Conservation (phyloP, 2,329 filamentous ascomycete genomes). For the Colletotrichum graminicola region DNA sequence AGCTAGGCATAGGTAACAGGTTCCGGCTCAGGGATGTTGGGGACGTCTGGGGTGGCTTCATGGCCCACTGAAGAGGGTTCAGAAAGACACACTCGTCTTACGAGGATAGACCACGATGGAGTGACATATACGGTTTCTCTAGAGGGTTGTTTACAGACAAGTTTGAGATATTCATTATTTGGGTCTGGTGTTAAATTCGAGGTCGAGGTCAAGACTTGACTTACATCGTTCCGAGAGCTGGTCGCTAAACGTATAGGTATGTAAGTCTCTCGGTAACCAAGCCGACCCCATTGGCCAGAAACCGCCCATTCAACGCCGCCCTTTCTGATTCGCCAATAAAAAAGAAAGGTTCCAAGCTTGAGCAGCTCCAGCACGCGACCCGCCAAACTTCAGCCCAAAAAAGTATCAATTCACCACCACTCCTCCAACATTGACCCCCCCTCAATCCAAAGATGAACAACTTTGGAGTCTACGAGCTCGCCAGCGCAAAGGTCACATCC, state of each 20-base stretch:
- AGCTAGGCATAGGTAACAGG: background rate
- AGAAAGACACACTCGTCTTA: slow-evolving; percentile 16
- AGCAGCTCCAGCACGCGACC: background rate
- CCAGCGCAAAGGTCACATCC: slow-evolving; percentile 74
- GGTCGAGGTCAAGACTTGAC: background rate
- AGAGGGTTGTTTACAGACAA: background rate
- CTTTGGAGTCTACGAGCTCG: slow-evolving; percentile 86
- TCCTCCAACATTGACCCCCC: background rate
- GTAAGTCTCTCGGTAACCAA: slow-evolving; percentile 9
- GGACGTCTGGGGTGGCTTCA: slow-evolving; percentile 31
- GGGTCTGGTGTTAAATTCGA: background rate
- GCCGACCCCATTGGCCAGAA: slow-evolving; percentile 26
- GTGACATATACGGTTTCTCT: background rate
- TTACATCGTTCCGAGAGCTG: background rate
- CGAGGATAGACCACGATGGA: background rate
- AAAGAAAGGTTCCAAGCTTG: slow-evolving; percentile 21
- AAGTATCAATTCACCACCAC: background rate
- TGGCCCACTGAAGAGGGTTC: slow-evolving; percentile 34
- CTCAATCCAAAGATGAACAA: slow-evolving; percentile 64
- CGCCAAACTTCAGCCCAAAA: background rate
- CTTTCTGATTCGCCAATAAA: slow-evolving; percentile 31
- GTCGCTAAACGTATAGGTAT: background rate
- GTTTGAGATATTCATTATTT: background rate
- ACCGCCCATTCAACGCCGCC: slow-evolving; percentile 9
- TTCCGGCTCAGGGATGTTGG: background rate